Evolutionary conservation across 768 basidiomycete genomes (phyloP), one percentile per base, ranked within the genome.

Genomic region (Hericium coralloides): DNA sequence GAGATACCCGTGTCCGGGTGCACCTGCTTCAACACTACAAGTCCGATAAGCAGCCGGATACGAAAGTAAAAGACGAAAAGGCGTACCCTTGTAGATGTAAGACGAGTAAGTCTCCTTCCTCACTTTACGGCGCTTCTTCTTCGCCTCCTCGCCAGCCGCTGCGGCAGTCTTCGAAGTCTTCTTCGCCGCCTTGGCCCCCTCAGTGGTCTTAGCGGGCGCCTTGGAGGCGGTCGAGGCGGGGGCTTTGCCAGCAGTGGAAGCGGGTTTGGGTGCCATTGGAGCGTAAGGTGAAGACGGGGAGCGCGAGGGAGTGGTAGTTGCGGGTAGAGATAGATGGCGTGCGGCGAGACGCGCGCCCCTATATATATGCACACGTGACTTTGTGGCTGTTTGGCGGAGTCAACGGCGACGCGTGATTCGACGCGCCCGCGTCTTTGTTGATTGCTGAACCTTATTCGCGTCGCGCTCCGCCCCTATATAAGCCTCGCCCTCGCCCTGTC

Each of bases 1-100:
- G 94, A 95, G 76, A 98, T 98, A 86, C 95, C 95, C 52, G 92
- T 98, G 68, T 98, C 95, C 53, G 95, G 93, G 78, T 98, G 95
- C 58, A 98, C 95, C 77, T 98, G 93, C 75, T 92, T 93, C 60
- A 95, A 83, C 65, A 95, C 93, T 92, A 38, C 9, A 62, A 38
- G 53, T 52, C 36, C 57, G 55, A 53, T 55, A n/a, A 49, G 8
- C 20, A 36, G 31, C 20, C 14, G 15, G 10, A 31, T 9, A 31
- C 31, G 31, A 31, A 9, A 31, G 7, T 9, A 31, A 6, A 31
- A 31, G 8, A 9, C 31, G 10, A 9, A 31, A 8, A 31, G 12
- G 12, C 73, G 55, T 55, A 87, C 89, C 89, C 73, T 89, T 91
- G 76, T 89, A 91, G 70, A 93, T 90, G 76, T 95, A 94, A 3